Base-by-base conservation (phyloP, 768 basidiomycete genomes). In the Heimioporus sp. region DNA sequence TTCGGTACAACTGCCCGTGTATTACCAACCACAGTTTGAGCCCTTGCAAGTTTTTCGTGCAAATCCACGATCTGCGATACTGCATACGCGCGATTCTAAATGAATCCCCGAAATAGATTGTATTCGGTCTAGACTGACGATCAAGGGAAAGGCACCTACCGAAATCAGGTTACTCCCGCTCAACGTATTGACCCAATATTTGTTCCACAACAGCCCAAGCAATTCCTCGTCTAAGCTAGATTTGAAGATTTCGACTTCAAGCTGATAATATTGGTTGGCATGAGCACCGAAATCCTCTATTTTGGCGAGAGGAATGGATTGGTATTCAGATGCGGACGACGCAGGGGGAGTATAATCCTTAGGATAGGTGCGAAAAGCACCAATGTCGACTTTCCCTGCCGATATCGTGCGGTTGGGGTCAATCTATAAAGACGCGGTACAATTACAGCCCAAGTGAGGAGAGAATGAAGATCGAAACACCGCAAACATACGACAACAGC, bases 241-340 rank as follows among this genome's bases (percentile, higher is more conserved):
- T 70, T 97, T 98, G 82, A 97, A 99, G 47, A 98, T 87, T 65
- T 94, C 86, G 16, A 99, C 88, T 31, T 96, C 94, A 13, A 99
- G 79, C 20, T 83, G 89, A 67, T 99, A 99, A 68, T 99, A 99
- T 54, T 92, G 86, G 63, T 91, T 90, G 32, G 96, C 94, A 63
- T 99, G 97, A 5, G 98, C 97, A 68, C 97, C 97, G 65, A 99
- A 99, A 68, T 99, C 97, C 70, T 98, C 97, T 53, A 99, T 95
- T 77, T 99, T 99, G 75, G 80, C 85, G 36, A 97, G 79, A 0
- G 97, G 97, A 61, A 98, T 98, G 43, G 90, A 93, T 68, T 99
- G 96, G 63, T 98, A 98, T 68, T 95, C 90, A 21, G 90, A 89
- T 2, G 85, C 69, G 2, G 81, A 72, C 1, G 76, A 77, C 43